Base-by-base conservation (phyloP, 805 yeast genomes). In the Torulaspora maleeae region DNA sequence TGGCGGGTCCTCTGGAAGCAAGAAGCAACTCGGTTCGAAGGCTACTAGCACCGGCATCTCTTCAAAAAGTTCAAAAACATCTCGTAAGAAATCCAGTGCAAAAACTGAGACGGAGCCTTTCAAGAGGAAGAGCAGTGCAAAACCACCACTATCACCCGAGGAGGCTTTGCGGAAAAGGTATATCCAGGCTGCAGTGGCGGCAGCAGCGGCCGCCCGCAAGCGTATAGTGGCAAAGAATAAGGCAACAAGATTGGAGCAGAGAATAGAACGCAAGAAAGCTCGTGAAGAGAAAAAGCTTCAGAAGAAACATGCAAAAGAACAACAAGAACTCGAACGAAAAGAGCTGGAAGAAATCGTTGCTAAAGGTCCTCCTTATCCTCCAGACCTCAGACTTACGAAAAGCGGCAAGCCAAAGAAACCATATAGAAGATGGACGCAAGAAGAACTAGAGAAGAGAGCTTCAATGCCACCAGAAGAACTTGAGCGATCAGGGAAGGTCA, bases 301-400 rank as follows among this genome's bases (percentile, higher is more conserved):
- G 41, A 62, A 56, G 43, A 52, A 49, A 34, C 50, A 50, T 27
- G 57, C 54, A 15, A 49, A 53, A 38, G 54, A 54, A 27, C 55
- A 52, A 36, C 38, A 41, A 13, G 60, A 54, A 27, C 38, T 27
- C 17, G 66, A 62, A 33, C 49, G 56, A 40, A 60, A 54, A 36
- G 64, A 61, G 43, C 48, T 64, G 12, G 60, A 55, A 38, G 59
- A 52, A 13, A 58, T 62, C 22, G 67, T 61, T 10, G 58, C 66
- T 2, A 55, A 44, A 29, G 68, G 68, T 5, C 64, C 68, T 13
- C 68, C 68, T 15, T 62, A 64, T 48, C 67, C 68, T 16, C 38
- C 53, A 3, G 62, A 59, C 45, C 34, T 64, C 36, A 49, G 66
- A 22, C 34, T 62, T 25, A 62, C 66, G 1, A 60, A 62, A 44